A percentile compares a stretch with the other conserved stretches of the same genome.
Evolutionary conservation across 2,329 filamentous ascomycete genomes (phyloP).

Genomic region (Rutstroemia sp.): DNA sequence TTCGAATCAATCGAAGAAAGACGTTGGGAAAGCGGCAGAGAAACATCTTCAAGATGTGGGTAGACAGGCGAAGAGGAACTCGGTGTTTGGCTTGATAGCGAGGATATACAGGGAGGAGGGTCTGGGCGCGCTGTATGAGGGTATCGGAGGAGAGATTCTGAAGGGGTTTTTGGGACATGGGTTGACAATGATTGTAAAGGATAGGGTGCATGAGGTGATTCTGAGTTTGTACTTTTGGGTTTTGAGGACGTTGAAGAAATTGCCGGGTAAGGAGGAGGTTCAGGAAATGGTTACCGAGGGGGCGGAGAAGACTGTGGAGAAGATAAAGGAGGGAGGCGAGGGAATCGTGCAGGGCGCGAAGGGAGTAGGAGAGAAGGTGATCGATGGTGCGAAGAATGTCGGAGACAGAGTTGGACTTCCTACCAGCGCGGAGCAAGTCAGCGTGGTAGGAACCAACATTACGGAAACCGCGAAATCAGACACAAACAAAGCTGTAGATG

Average conservation of each 20-base stretch:
- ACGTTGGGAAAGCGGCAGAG: neutral
- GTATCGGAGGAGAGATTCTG: constrained; percentile 66
- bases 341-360: constrained; percentile 6
- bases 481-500: neutral
- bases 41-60: constrained; percentile 11
- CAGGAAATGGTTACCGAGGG: constrained; percentile 19
- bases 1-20: constrained; percentile 20
- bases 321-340: constrained; percentile 18
- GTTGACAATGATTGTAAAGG: constrained; percentile 81
- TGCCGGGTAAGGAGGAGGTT: constrained; percentile 36
- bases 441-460: neutral
- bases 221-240: constrained; percentile 64
- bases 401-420: neutral
- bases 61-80: constrained; percentile 32
- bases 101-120: constrained; percentile 58
- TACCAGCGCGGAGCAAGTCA: neutral
- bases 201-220: constrained; percentile 64
- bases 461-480: neutral
- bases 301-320: constrained; percentile 10
- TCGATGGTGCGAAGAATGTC: neutral
- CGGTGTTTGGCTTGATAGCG: constrained; percentile 57
- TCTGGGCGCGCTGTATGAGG: constrained; percentile 62
- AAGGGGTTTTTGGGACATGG: constrained; percentile 84
- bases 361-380: neutral
- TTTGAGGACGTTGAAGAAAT: constrained; percentile 39